Conservation (phyloP, 2,329 filamentous ascomycete genomes). For the Clarireedia paspali region DNA sequence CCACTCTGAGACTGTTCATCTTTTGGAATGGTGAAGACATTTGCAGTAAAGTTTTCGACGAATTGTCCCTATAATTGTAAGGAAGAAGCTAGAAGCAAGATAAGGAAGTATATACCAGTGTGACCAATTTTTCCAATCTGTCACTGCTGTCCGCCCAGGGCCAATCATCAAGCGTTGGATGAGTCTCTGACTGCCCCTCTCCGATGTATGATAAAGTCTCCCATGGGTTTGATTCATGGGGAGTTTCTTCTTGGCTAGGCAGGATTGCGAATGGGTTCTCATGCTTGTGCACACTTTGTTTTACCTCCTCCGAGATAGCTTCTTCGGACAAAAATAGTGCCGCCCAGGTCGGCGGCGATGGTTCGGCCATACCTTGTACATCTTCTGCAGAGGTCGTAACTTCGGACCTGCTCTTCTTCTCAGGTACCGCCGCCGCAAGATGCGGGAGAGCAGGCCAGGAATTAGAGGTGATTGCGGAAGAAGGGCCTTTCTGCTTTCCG, state of each 20-base stretch:
- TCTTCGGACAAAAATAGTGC: too few species aligned
- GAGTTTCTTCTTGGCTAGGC: neutral
- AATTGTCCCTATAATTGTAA: neutral
- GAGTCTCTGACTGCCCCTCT: neutral
- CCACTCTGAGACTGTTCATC: neutral
- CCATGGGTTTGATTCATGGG: neutral
- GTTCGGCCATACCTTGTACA: too few species aligned
- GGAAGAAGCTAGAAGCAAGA: neutral
- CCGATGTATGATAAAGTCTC: neutral
- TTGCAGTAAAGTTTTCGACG: neutral
- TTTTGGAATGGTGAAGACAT: neutral
- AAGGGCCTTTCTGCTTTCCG: too few species aligned
- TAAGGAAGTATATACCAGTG: neutral
- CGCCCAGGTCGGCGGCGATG: too few species aligned
- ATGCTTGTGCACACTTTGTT: too few species aligned
- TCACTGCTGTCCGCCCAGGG: neutral
- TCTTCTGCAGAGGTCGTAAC: too few species aligned
- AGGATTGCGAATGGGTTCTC: too few species aligned
- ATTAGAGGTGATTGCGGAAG: too few species aligned
- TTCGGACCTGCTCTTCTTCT: too few species aligned
- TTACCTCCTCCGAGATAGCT: too few species aligned
- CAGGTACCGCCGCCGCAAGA: too few species aligned
- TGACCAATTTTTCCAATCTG: neutral
- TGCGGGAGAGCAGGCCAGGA: too few species aligned
- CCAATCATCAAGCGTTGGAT: neutral